These are phyloP conservation scores for Prunus fruticosa DNA, from an alignment of 306 rosid species.

Conservation along the genomic window DNA sequence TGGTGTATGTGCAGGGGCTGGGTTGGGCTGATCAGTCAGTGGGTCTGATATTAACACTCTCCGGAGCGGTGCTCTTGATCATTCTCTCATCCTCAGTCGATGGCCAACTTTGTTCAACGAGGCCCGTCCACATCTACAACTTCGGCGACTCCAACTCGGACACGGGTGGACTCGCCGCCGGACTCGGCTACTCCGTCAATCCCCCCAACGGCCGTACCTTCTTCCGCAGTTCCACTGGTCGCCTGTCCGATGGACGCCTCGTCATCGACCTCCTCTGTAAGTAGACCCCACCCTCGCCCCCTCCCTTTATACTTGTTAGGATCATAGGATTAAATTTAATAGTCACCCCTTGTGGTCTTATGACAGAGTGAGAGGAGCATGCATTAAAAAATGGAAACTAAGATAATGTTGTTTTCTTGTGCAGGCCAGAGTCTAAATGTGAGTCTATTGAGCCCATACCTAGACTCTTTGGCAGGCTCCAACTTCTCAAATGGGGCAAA, in stretches of 20 bases:
- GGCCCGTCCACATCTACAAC: constrained; percentile 50
- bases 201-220: constrained; percentile 79
- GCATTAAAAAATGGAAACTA: neutral
- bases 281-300: neutral
- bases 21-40: neutral
- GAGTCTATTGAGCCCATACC: constrained; percentile 58
- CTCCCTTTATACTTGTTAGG: neutral
- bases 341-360: neutral
- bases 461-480: constrained; percentile 65
- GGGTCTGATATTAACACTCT: constrained; percentile 3
- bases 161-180: constrained; percentile 89
- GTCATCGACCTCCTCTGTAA: constrained; percentile 74
- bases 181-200: constrained; percentile 75
- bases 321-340: neutral
- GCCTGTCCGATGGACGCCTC: constrained; percentile 85
- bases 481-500: constrained; percentile 83
- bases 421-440: constrained; percentile 87
- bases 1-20: neutral
- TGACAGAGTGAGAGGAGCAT: neutral
- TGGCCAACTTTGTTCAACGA: constrained; percentile 4
- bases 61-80: constrained; percentile 6
- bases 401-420: neutral
- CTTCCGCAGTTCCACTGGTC: constrained; percentile 82
- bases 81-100: constrained; percentile 7
- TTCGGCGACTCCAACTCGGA: constrained; percentile 98